Evolutionary conservation across 2,329 filamentous ascomycete genomes (phyloP), one percentile per base, ranked within the genome.

Genomic region (Chaetomiaceae sp.): DNA sequence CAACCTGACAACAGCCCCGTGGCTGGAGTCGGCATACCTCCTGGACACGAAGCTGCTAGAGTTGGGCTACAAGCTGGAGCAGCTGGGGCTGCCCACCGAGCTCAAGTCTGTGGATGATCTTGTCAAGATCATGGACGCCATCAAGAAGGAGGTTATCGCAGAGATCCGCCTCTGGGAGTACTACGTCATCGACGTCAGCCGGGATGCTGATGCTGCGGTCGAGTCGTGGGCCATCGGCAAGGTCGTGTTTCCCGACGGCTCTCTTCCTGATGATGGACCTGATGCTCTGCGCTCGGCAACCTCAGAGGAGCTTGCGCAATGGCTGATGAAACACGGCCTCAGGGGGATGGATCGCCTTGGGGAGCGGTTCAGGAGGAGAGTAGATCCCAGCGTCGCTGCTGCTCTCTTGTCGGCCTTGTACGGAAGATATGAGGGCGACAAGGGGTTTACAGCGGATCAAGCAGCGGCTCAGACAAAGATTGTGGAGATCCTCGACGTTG

Each of bases 161-260:
- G 79, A 82, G 37, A 82, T 92, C 56, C 85, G 85, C 45, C 78
- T 99, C 1, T 99, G 94, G 94, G 89, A 99, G 67, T 99, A 87
- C 73, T 99, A 96, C 67, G 84, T 87, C 15, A 75, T 95, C 53
- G 83, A 97, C 64, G 84, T 94, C 4, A 83, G 92, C 53, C 76
- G 81, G 27, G 83, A 92, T 65, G 79, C 83, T 5, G 78, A 86
- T 58, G 81, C 82, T 6, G 82, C 87, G 31, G 69, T 94, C 2
- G 78, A 87, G 39, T 79, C 84, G 1, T 97, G 92, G 90, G 75
- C 77, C 31, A 73, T 74, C 25, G 85, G 84, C 19, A 72, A 82
- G 43, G 72, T 79, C 44, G 76, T 75, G 12, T 75, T 80, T 43
- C 77, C 82, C 0, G 71, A 81, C 4, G 77, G 75, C 11, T 65